phyloP scores from a whole-genome alignment of 208 protist genomes.

The Porcisia hertigi region DNA sequence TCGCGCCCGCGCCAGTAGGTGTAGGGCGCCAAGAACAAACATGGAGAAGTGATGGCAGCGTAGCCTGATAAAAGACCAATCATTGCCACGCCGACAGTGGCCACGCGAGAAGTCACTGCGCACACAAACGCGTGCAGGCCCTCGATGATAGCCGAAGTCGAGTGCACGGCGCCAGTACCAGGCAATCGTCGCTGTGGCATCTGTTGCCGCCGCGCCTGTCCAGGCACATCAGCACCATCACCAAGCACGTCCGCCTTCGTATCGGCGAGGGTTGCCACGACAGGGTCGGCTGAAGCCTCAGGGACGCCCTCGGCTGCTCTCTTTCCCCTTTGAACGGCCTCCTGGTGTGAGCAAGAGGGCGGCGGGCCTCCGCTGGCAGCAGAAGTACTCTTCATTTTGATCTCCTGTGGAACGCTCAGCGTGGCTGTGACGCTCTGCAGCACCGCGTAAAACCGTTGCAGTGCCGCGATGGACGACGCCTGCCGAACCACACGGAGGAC shows the following conservation, averaged over 20 bases:
- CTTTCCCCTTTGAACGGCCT: background rate
- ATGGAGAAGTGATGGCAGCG: conserved; percentile 69
- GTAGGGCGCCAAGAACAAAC: conserved; percentile 42
- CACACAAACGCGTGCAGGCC: conserved; percentile 17
- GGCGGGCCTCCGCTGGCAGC: background rate
- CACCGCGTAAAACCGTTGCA: conserved; percentile 6
- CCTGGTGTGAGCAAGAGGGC: background rate
- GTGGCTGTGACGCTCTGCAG: conserved; percentile 15
- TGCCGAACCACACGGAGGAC: background rate
- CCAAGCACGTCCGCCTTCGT: background rate
- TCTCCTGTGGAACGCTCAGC: conserved; percentile 22
- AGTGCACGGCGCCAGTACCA: background rate
- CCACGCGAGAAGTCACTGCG: conserved; percentile 35
- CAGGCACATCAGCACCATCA: background rate
- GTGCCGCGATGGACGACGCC: background rate
- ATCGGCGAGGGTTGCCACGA: background rate
- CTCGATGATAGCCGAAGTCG: background rate
- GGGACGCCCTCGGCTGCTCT: background rate
- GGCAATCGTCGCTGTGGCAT: background rate
- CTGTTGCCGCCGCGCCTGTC: background rate
- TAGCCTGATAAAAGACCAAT: conserved; percentile 77
- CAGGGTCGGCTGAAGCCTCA: background rate
- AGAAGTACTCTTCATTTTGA: background rate
- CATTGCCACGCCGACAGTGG: conserved; percentile 53
- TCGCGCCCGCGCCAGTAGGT: conserved; percentile 38